Percentiles rank a stretch among this genome's conserved stretches.
These are phyloP conservation scores for Candida nonsorbophila DNA, from an alignment of 805 yeast genomes.

Conservation along the genomic window DNA sequence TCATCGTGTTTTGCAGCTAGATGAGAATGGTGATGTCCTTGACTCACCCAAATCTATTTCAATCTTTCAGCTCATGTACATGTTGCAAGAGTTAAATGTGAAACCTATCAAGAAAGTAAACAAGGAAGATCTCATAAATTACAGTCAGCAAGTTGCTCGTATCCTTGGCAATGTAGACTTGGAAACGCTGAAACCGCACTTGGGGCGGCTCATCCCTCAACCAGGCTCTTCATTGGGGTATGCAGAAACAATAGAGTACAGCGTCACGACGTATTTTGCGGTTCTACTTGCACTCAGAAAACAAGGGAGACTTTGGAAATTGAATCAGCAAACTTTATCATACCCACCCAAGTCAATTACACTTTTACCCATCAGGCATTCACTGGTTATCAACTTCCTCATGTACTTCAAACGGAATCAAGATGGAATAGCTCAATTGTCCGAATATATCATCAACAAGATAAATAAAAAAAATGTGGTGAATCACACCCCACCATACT, in stretches of 20 bases:
- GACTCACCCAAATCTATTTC: conserved; percentile 28
- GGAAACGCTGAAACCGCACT: conserved; percentile 1
- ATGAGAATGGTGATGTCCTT: conserved; percentile 22
- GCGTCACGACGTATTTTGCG: conserved; percentile 26
- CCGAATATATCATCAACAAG: conserved; percentile 12
- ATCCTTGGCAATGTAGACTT: neutral
- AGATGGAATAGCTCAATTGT: conserved; percentile 15
- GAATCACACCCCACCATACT: conserved; percentile 12
- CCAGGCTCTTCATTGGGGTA: conserved; percentile 6
- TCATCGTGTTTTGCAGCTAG: conserved; percentile 42
- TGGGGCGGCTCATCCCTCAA: conserved; percentile 8
- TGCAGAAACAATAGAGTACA: conserved; percentile 8
- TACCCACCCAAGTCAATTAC: conserved; percentile 29
- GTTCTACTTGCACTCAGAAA: conserved; percentile 46
- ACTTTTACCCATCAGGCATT: conserved; percentile 21
- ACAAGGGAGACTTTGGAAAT: conserved; percentile 42
- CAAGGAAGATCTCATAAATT: neutral
- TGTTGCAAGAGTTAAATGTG: conserved; percentile 7
- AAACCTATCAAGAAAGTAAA: neutral
- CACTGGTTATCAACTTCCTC: conserved; percentile 8
- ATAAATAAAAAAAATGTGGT: conserved; percentile 3
- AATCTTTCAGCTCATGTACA: conserved; percentile 26
- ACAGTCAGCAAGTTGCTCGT: neutral
- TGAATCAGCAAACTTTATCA: conserved; percentile 20
- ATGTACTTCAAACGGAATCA: conserved; percentile 15